Evolutionary conservation across 306 rosid species (phyloP).

Genomic region (Benincasa hispida): DNA sequence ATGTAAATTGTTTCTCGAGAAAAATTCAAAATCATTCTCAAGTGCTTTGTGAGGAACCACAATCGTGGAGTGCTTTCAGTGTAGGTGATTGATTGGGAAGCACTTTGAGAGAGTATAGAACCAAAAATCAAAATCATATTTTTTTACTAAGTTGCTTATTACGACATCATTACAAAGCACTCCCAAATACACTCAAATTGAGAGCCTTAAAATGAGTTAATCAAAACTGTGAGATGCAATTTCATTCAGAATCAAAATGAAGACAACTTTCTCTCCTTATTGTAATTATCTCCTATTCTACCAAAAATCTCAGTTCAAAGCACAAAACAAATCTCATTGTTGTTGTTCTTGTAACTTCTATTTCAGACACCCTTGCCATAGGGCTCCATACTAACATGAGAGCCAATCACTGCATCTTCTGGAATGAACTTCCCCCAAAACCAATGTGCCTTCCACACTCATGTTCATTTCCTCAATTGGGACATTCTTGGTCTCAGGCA

Average conservation of each 20-base stretch:
- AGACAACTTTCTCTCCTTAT: background rate
- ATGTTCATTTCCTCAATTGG: slow-evolving; percentile 45
- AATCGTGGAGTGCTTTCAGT: background rate
- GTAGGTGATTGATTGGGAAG: background rate
- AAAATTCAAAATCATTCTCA: too few species aligned
- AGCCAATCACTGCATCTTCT: slow-evolving; percentile 15
- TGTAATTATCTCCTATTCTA: background rate
- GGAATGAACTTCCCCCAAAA: slow-evolving; percentile 30
- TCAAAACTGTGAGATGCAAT: background rate
- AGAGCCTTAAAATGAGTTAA: background rate
- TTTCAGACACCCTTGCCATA: background rate
- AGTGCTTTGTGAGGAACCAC: background rate
- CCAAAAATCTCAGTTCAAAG: background rate
- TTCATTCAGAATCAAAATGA: background rate
- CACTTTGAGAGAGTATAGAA: background rate
- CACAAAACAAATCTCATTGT: background rate
- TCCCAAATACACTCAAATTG: background rate
- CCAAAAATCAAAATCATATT: background rate
- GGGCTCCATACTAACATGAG: slow-evolving; percentile 2
- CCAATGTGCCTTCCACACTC: slow-evolving; percentile 43
- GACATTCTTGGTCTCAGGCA: slow-evolving; percentile 46
- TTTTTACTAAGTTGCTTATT: background rate
- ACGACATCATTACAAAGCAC: background rate
- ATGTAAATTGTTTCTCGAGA: background rate
- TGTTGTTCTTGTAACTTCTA: background rate